These are phyloP conservation scores for Nemania sp. DNA, from an alignment of 2,329 filamentous ascomycete species.

Conservation along the genomic window DNA sequence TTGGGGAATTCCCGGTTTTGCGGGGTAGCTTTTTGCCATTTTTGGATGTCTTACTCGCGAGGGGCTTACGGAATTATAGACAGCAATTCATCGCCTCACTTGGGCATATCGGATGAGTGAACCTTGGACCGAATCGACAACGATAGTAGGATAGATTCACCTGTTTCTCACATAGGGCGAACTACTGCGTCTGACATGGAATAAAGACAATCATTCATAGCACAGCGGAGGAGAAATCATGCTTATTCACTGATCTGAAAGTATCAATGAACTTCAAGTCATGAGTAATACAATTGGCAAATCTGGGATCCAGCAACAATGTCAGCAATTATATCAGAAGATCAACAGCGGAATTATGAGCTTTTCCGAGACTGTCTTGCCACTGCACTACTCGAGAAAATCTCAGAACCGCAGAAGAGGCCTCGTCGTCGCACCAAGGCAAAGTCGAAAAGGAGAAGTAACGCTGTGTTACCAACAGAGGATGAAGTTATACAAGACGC, in stretches of 20 bases:
- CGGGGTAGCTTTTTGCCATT: slow-evolving; percentile 33
- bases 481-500: not conserved
- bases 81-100: not conserved
- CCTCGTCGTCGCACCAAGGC: slow-evolving; percentile 50
- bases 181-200: too few relatives aligned
- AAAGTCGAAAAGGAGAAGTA: slow-evolving; percentile 40
- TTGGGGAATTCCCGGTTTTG: slow-evolving; percentile 18
- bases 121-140: too few relatives aligned
- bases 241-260: too few relatives aligned
- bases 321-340: slow-evolving; percentile 28
- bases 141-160: too few relatives aligned
- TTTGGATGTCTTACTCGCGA: slow-evolving; percentile 1
- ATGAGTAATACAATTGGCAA: too few relatives aligned
- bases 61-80: not conserved
- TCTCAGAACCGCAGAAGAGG: slow-evolving; percentile 48
- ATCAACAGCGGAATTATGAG: slow-evolving; percentile 57
- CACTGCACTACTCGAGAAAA: slow-evolving; percentile 66
- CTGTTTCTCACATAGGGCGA: too few relatives aligned
- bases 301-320: too few relatives aligned
- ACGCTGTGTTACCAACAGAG: slow-evolving; percentile 9
- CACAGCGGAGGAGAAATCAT: too few relatives aligned
- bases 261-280: too few relatives aligned
- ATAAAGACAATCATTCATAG: too few relatives aligned
- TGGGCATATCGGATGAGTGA: too few relatives aligned
- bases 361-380: slow-evolving; percentile 77